Evolutionary conservation across 2,329 filamentous ascomycete genomes (phyloP), one percentile per base, ranked within the genome.

Genomic region (Aureobasidium sp.): DNA sequence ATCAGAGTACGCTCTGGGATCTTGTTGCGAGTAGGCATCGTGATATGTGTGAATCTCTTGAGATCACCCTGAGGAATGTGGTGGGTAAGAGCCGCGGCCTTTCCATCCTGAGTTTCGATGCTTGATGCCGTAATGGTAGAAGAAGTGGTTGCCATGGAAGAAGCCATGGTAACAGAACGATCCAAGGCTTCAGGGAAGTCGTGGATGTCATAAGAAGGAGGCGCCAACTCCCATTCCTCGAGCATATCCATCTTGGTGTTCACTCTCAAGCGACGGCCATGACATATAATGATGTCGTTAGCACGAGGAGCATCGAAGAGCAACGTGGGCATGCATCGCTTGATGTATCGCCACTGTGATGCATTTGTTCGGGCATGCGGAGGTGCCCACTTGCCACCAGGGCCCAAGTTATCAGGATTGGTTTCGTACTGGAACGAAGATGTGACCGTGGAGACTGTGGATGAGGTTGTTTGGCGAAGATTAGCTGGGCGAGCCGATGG

Each of bases 301-400:
- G 78, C 75, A 37, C 78, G 72, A 2, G 75, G 73, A 2, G 77
- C 76, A 44, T 75, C 74, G 27, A 72, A 72, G 8, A 75, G 71
- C 13, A 81, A 67, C 6, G 78, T 70, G 2, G 78, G 78, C 55
- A 77, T 74, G 65, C 78, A 80, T 34, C 78, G 75, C 7, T 75
- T 73, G 58, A 77, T 75, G 69, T 80, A 80, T 59, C 78, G 75
- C 42, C 75, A 70, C 14, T 69, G 65, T 58, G 78, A 76, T 5
- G 71, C 68, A 10, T 68, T 62, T 1, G 72, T 69, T 8, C 71
- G 72, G 65, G 62, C 70, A 67, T 68, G 71, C 51, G 61, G 69
- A 27, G 65, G 71, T 42, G 62, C 68, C 73, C 73, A 74, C 63
- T 74, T 74, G n/a, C 71, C 69, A 10, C 66, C 62, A 16, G 48